Evolutionary conservation across 2,329 filamentous ascomycete genomes (phyloP).

Genomic region (Aureobasidium sp.): DNA sequence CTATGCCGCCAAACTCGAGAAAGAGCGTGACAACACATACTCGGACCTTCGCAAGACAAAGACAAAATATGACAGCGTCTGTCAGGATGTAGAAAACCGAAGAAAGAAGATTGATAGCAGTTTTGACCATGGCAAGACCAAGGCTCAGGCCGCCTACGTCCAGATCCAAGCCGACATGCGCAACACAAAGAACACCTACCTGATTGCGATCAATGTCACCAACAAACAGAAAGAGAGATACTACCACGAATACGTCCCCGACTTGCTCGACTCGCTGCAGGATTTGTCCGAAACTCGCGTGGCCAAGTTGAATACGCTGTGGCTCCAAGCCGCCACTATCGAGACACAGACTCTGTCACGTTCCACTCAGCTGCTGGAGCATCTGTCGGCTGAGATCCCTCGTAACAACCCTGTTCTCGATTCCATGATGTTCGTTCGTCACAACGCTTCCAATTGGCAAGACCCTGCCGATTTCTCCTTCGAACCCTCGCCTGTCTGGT

Average conservation of each 20-base stretch:
- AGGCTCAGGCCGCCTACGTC: constrained; percentile 85
- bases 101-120: constrained; percentile 91
- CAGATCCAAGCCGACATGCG: constrained; percentile 93
- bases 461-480: constrained; percentile 81
- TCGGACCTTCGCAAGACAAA: constrained; percentile 84
- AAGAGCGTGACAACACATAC: constrained; percentile 79
- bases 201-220: constrained; percentile 91
- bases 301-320: constrained; percentile 74
- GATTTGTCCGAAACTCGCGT: constrained; percentile 88
- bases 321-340: constrained; percentile 71
- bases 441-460: constrained; percentile 76
- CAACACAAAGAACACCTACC: constrained; percentile 96
- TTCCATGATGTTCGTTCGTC: constrained; percentile 94
- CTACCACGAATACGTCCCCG: constrained; percentile 93
- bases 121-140: constrained; percentile 79
- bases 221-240: constrained; percentile 98
- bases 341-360: constrained; percentile 73
- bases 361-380: constrained; percentile 64
- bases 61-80: constrained; percentile 83
- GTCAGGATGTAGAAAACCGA: constrained; percentile 88
- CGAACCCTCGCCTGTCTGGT: constrained; percentile 93
- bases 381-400: constrained; percentile 71
- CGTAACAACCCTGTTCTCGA: constrained; percentile 85
- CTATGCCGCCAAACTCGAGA: constrained; percentile 80
- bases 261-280: constrained; percentile 82